Evolutionary conservation across 108 stramenopile genomes (phyloP).

Genomic region (Nannochloropsis oceanica): DNA sequence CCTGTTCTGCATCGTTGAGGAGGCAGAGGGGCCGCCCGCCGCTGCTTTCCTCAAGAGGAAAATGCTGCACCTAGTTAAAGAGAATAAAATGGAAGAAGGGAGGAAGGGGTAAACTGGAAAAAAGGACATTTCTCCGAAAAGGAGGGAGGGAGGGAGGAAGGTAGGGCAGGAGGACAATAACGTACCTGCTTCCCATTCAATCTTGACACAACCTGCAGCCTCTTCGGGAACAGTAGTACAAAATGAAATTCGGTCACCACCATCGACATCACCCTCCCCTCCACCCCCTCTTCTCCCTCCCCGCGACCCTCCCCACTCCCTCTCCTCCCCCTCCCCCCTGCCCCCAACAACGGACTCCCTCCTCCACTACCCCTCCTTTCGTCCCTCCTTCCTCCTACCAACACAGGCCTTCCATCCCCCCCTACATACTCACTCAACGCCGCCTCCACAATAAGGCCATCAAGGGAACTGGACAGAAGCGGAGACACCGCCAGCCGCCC

Average conservation of each 20-base stretch:
- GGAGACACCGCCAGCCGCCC: background rate
- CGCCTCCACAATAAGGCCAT: background rate
- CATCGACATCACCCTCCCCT: background rate
- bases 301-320: background rate
- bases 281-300: background rate
- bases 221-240: background rate
- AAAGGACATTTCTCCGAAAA: background rate
- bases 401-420: background rate
- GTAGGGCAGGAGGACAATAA: background rate
- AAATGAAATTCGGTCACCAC: background rate
- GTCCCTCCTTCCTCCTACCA: background rate
- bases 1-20: conserved; percentile 6
- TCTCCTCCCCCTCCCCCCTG: background rate
- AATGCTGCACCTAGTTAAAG: background rate
- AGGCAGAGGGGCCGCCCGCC: conserved; percentile 3
- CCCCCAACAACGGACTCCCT: background rate
- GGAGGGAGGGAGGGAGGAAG: background rate
- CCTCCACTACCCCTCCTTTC: background rate
- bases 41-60: background rate
- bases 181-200: background rate
- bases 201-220: background rate
- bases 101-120: background rate
- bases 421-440: background rate
- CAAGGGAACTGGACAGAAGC: background rate
- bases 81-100: background rate